A percentile compares a stretch with the other conserved stretches of the same genome.
phyloP scores from a whole-genome alignment of 129 eudicot species.

The Artemisia tridentata region DNA sequence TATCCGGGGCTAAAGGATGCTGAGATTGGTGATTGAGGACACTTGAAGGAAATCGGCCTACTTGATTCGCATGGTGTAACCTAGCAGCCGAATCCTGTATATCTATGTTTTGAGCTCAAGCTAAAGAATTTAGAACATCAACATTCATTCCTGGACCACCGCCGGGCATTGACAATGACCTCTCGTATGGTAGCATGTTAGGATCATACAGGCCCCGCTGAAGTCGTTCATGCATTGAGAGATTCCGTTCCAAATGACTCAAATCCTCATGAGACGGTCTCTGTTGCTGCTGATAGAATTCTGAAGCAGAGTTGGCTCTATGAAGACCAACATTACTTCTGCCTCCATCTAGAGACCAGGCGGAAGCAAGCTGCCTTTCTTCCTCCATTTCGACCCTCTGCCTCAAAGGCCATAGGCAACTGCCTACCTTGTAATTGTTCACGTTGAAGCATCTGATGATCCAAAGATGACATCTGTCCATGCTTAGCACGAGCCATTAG shows the following conservation, averaged over 20 bases:
- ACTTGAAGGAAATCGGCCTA: slow-evolving; percentile 45
- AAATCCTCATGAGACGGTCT: slow-evolving; percentile 56
- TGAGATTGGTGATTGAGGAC: slow-evolving; percentile 50
- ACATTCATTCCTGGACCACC: slow-evolving; percentile 52
- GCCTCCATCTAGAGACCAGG: slow-evolving; percentile 30
- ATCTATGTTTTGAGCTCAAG: slow-evolving; percentile 48
- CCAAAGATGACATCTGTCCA: slow-evolving; percentile 66
- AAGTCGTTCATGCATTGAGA: slow-evolving; percentile 57
- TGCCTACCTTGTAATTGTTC: slow-evolving; percentile 67
- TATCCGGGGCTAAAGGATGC: slow-evolving; percentile 36
- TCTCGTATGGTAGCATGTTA: slow-evolving; percentile 51
- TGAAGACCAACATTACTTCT: slow-evolving; percentile 23
- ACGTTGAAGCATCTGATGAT: slow-evolving; percentile 68
- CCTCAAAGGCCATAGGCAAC: slow-evolving; percentile 61
- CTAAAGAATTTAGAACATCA: slow-evolving; percentile 52
- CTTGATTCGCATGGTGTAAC: too few species aligned
- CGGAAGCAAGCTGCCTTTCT: slow-evolving; percentile 53
- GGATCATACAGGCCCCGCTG: slow-evolving; percentile 67
- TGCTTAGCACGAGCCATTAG: slow-evolving; percentile 60
- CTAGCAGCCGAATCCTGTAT: too few species aligned
- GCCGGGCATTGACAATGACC: slow-evolving; percentile 59
- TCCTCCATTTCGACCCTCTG: slow-evolving; percentile 79
- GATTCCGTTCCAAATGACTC: slow-evolving; percentile 54
- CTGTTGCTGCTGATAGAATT: slow-evolving; percentile 59
- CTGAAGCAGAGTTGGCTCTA: slow-evolving; percentile 45